phyloP scores from a whole-genome alignment of 2,329 filamentous ascomycete genomes.

The Xylaria multiplex region DNA sequence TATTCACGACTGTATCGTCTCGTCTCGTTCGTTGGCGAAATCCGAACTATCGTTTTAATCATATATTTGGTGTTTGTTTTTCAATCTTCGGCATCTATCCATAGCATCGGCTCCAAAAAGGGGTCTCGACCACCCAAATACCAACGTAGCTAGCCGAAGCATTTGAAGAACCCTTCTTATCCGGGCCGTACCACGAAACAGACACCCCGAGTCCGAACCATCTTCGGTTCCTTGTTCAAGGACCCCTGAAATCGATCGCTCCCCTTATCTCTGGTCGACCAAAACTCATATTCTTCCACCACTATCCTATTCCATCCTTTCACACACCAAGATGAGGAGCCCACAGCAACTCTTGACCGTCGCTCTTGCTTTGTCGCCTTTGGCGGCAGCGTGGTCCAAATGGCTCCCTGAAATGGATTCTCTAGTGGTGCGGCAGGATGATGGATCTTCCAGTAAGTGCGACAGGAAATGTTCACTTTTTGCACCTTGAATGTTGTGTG shows the following conservation, averaged over 20 bases:
- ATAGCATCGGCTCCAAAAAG: conserved; percentile 32
- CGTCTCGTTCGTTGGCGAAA: conserved; percentile 36
- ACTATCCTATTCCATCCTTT: conserved; percentile 41
- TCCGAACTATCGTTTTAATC: conserved; percentile 38
- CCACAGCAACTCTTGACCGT: conserved; percentile 59
- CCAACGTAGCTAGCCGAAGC: conserved; percentile 15
- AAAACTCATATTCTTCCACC: conserved; percentile 18
- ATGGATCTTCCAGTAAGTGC: conserved; percentile 44
- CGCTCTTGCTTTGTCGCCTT: conserved; percentile 62
- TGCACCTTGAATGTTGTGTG: background rate
- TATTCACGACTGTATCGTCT: conserved; percentile 35
- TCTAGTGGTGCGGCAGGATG: conserved; percentile 62
- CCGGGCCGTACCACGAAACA: conserved; percentile 11
- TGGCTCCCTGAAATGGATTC: conserved; percentile 65
- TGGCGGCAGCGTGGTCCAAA: conserved; percentile 65
- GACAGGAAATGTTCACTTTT: background rate
- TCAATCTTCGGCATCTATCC: conserved; percentile 36
- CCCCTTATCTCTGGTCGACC: conserved; percentile 30
- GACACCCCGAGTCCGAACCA: conserved; percentile 6
- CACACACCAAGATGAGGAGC: conserved; percentile 59
- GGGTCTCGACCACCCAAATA: conserved; percentile 19
- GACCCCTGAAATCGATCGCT: conserved; percentile 29
- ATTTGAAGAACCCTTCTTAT: conserved; percentile 24
- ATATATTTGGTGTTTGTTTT: conserved; percentile 39
- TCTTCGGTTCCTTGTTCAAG: conserved; percentile 28